Evolutionary conservation across 805 yeast genomes (phyloP).

Genomic region (Zygotorulaspora chibaensis): DNA sequence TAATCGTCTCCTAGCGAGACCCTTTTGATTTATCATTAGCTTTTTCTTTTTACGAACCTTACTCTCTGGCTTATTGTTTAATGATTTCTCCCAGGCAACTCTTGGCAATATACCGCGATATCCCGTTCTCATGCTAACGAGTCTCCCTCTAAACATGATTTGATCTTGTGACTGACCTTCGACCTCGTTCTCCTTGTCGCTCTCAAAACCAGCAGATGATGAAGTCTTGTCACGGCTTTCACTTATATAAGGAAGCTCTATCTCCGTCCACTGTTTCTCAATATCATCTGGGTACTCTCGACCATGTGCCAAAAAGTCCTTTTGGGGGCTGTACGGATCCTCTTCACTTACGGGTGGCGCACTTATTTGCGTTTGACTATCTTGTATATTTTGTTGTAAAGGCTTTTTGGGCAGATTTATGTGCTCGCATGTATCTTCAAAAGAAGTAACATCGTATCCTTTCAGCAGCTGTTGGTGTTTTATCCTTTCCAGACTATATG

Average conservation of each 20-base stretch:
- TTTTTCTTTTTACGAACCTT: conserved; percentile 4
- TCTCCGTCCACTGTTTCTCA: too few relatives aligned
- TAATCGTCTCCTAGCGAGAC: conserved; percentile 26
- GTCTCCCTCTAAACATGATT: conserved; percentile 27
- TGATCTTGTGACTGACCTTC: conserved; percentile 4
- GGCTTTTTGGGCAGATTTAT: conserved; percentile 17
- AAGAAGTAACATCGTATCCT: conserved; percentile 29
- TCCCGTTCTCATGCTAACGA: conserved; percentile 27
- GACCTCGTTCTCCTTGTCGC: background rate
- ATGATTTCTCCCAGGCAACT: conserved; percentile 31
- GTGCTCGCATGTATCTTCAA: conserved; percentile 23
- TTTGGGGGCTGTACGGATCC: background rate
- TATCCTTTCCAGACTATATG: conserved; percentile 34
- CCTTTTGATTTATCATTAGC: conserved; percentile 14
- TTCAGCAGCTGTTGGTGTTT: conserved; percentile 30
- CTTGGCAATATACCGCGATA: conserved; percentile 33
- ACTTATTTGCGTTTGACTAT: background rate
- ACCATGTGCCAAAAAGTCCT: background rate
- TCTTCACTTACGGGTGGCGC: background rate
- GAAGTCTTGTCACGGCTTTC: background rate
- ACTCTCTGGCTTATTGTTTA: conserved; percentile 6
- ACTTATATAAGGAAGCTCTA: background rate
- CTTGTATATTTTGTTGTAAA: background rate
- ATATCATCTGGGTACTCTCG: too few relatives aligned
- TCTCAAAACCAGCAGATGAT: background rate